Base-by-base conservation (phyloP, 305 asterid species). In the Plantago coronopus region DNA sequence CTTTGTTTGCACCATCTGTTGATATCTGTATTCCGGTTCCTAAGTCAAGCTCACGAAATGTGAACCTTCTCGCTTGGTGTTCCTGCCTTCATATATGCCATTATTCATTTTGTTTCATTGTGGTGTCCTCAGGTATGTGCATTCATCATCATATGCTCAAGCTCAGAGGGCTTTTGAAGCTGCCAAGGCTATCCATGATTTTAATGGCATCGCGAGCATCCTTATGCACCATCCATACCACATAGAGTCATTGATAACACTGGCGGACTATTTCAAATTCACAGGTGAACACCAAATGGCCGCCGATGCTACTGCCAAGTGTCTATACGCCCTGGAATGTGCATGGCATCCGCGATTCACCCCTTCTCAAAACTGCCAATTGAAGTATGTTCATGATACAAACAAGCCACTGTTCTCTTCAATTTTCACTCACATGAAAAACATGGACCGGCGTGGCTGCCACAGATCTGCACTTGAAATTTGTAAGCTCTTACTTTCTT, bases 381-480 rank as follows among this genome's bases (percentile, higher is more conserved):
- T 91, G 68, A 83, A 82, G 76, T 85, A 81, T 55, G 76, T 61
- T 62, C 89, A 83, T 43, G 97, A 89, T 59, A 74, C 80, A 20
- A 91, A 91, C 83, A 91, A 77, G 72, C 89, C 90, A 17, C 71
- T 91, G 58, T 91, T 89, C 81, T 68, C 82, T 17, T 69, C 89
- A 23, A 91, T 91, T 61, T 89, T 84, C 50, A 69, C 81, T 44
- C 95, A 91, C 82, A 86, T 91, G 91, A 91, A 81, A 74, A 85
- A 81, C 81, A 89, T 91, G 98, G 98, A 86, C 69, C 77, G 94
- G 66, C 93, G 97, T 49, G 97, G 98, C 56, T 89, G 97, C 80
- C 97, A 91, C 70, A 84, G 97, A 57, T 86, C 94, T 55, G 97
- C 98, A 13, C 95, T 91, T 48, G 98, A 91, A 76, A 81, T 86